Evolutionary conservation across 768 basidiomycete genomes (phyloP).

Genomic region (Suillus brevipes): DNA sequence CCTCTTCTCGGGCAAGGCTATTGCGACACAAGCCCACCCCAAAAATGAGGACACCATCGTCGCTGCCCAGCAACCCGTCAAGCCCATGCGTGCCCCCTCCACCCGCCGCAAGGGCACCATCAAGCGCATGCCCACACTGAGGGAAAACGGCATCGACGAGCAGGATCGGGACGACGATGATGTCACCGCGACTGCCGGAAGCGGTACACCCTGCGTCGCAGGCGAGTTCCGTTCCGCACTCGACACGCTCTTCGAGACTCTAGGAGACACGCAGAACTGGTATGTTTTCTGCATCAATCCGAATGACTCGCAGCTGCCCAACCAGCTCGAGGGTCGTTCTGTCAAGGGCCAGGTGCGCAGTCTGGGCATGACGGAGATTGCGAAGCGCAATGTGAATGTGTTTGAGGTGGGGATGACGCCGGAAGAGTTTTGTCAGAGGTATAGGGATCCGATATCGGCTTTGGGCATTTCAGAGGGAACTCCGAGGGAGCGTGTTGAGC

Average conservation of each 20-base stretch:
- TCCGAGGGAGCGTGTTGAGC: slow-evolving; percentile 59
- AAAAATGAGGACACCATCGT: slow-evolving; percentile 95
- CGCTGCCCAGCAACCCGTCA: slow-evolving; percentile 87
- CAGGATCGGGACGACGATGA: slow-evolving; percentile 46
- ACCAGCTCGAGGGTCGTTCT: slow-evolving; percentile 88
- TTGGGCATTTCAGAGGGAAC: slow-evolving; percentile 61
- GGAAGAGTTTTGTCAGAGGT: slow-evolving; percentile 84
- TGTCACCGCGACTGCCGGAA: slow-evolving; percentile 29
- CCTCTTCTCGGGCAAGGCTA: slow-evolving; percentile 83
- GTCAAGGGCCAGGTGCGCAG: slow-evolving; percentile 92
- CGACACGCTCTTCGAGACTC: slow-evolving; percentile 81
- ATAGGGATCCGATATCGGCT: slow-evolving; percentile 62
- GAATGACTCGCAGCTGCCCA: slow-evolving; percentile 93
- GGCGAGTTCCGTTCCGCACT: slow-evolving; percentile 87
- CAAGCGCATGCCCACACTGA: slow-evolving; percentile 49
- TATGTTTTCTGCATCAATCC: slow-evolving; percentile 91
- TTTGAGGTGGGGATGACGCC: slow-evolving; percentile 87
- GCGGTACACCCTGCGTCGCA: slow-evolving; percentile 67
- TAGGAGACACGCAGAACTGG: slow-evolving; percentile 90
- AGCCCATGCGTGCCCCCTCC: slow-evolving; percentile 92
- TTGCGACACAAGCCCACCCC: slow-evolving; percentile 91
- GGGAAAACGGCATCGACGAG: slow-evolving; percentile 32
- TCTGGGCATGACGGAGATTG: slow-evolving; percentile 75
- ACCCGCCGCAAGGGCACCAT: slow-evolving; percentile 79
- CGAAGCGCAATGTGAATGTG: slow-evolving; percentile 59